These are phyloP conservation scores for Nemania sp. DNA, from an alignment of 2,329 filamentous ascomycete genomes.

Conservation along the genomic window DNA sequence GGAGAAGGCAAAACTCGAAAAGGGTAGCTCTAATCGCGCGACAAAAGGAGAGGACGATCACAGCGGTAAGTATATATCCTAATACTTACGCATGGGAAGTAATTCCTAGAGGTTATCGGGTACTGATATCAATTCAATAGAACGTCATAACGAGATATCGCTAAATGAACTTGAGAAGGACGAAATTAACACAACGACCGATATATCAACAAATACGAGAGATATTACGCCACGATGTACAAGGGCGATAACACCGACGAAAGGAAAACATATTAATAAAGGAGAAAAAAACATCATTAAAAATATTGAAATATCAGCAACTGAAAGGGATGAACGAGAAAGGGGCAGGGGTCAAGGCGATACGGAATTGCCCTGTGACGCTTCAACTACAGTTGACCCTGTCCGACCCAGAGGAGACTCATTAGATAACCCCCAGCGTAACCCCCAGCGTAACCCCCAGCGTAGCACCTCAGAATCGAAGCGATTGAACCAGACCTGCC, in stretches of 20 bases:
- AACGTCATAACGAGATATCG: background rate
- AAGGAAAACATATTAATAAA: background rate
- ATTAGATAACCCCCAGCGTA: no score
- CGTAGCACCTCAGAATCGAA: background rate
- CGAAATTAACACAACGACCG: background rate
- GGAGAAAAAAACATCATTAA: background rate
- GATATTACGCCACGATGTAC: background rate
- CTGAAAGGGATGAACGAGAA: background rate
- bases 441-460: no score
- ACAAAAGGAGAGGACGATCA: background rate
- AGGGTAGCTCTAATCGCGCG: constrained; percentile 5
- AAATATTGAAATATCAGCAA: background rate
- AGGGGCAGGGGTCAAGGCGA: background rate
- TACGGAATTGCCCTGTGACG: background rate
- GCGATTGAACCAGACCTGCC: no score
- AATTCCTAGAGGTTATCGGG: background rate
- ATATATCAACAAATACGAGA: background rate
- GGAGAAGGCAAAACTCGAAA: constrained; percentile 26
- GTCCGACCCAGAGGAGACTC: background rate
- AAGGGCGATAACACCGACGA: background rate
- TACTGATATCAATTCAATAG: constrained; percentile 12
- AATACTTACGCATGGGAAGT: background rate
- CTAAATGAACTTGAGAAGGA: background rate
- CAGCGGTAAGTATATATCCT: constrained; percentile 27
- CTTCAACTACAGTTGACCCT: background rate